Conservation (phyloP, 2,329 filamentous ascomycete genomes). For the Xylogone sp. region DNA sequence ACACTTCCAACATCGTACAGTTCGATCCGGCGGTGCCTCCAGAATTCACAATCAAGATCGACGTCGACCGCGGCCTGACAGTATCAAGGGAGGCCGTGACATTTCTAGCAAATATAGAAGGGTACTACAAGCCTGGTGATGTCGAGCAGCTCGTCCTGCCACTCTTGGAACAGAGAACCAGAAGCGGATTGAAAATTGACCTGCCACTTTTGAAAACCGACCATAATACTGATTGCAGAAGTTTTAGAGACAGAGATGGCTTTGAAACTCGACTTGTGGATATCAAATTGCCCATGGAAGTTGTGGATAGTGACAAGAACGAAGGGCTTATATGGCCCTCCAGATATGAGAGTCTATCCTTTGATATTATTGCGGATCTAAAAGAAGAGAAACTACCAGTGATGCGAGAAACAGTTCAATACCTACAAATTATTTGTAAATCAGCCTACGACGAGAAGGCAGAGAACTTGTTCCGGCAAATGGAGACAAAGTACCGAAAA, state of each 20-base stretch:
- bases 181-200: slow-evolving; percentile 17
- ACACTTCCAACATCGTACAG: slow-evolving; percentile 11
- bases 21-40: slow-evolving; percentile 6
- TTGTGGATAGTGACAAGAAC: slow-evolving; percentile 19
- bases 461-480: slow-evolving; percentile 15
- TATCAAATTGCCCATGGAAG: slow-evolving; percentile 24
- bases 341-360: slow-evolving; percentile 11
- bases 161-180: slow-evolving; percentile 4
- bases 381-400: slow-evolving; percentile 23
- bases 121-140: slow-evolving; percentile 6
- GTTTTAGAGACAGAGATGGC: slow-evolving; percentile 19
- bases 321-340: slow-evolving; percentile 21
- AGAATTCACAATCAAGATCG: slow-evolving; percentile 6
- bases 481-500: slow-evolving; percentile 16
- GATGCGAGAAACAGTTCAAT: slow-evolving; percentile 19
- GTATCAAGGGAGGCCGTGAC: slow-evolving; percentile 17
- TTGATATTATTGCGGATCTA: slow-evolving; percentile 14
- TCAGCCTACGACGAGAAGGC: slow-evolving; percentile 17
- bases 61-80: slow-evolving; percentile 18
- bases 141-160: slow-evolving; percentile 9
- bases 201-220: slow-evolving; percentile 23
- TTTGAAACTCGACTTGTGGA: slow-evolving; percentile 22
- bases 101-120: slow-evolving; percentile 16
- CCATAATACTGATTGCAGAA: slow-evolving; percentile 20
- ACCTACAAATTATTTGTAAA: slow-evolving; percentile 15